Base-by-base conservation (phyloP, 192 early-diverging fungal genomes). In the Coemansia sp. region DNA sequence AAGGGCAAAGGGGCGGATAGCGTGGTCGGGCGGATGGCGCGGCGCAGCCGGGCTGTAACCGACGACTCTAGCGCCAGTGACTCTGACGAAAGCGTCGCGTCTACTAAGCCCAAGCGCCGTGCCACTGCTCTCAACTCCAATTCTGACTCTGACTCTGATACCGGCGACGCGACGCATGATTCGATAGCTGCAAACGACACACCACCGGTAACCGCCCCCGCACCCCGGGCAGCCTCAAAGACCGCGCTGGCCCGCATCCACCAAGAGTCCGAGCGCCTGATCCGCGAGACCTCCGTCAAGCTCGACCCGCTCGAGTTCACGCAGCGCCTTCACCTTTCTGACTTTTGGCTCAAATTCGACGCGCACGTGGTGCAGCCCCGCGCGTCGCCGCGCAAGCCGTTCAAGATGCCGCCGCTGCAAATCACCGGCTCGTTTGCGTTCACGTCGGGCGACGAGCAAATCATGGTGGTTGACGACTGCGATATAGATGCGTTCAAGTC, bases 191-290 rank as follows among this genome's bases (percentile, higher is more conserved):
- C 19, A 14, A 10, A 21, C 24, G 19, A 31, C 23, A 27, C n/a
- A 19, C 29, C 45, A 18, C 10, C 27, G 54, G 50, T 4, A 22
- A n/a, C 35, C 16, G 42, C 35, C 2, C 28, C 10, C 51, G 22
- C 21, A 7, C 23, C 47, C 40, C 44, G 64, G 19, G 62, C 64
- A 6, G 74, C 74, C 11, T 70, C 74, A 6, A 77, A 77, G 48
- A 51, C 55, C 14, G 76, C 76, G 0, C 56, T 79, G 40, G 43
- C 45, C 0, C 42, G 28, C 40, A 72, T 79, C 29, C 76, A 73
- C 43, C 64, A 67, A 42, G 76, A 79, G 46, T 69, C 76, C 12
- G 69, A 67, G 33, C 65, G 76, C 0, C 56, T 79, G n/a, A 51
- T 77, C 23, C 74, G 74, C 38, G 74, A 77, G 24, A 77, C 74